Percentiles rank a stretch among this genome's conserved stretches.
These are phyloP conservation scores for Alternaria panax DNA, from an alignment of 2,329 filamentous ascomycete genomes.

Conservation along the genomic window DNA sequence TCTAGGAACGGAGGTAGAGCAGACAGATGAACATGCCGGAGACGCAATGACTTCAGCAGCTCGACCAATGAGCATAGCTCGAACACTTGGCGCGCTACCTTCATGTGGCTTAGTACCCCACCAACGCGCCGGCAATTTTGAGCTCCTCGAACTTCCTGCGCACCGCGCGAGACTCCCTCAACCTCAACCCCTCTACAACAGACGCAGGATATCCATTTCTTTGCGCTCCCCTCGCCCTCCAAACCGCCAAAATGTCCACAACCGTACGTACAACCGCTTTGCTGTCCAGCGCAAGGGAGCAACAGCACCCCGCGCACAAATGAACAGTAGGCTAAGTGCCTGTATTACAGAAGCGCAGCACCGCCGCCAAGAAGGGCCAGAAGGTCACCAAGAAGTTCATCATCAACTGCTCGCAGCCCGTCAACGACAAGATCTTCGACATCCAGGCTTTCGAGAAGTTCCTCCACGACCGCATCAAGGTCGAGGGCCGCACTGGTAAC, in stretches of 20 bases:
- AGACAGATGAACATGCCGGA: not conserved
- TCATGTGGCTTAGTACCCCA: slow-evolving; percentile 7
- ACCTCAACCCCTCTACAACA: slow-evolving; percentile 29
- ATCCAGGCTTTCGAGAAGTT: slow-evolving; percentile 99
- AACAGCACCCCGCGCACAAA: slow-evolving; percentile 35
- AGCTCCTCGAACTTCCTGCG: slow-evolving; percentile 3
- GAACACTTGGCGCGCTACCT: slow-evolving; percentile 11
- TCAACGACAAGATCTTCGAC: slow-evolving; percentile 99
- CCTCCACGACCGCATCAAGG: slow-evolving; percentile 99
- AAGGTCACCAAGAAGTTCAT: slow-evolving; percentile 96
- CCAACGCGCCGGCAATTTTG: slow-evolving; percentile 16
- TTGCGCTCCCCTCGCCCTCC: slow-evolving; percentile 66
- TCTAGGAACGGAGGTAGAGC: too few species aligned
- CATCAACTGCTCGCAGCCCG: slow-evolving; percentile 99
- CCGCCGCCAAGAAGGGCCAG: slow-evolving; percentile 59
- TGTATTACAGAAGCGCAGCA: slow-evolving; percentile 63
- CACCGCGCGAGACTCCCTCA: slow-evolving; percentile 1
- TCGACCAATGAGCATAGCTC: not conserved
- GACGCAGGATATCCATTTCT: slow-evolving; percentile 91
- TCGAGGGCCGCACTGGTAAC: slow-evolving; percentile 97
- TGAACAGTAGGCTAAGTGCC: slow-evolving; percentile 94
- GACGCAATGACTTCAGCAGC: not conserved
- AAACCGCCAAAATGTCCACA: slow-evolving; percentile 75
- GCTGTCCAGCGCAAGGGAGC: slow-evolving; percentile 72
- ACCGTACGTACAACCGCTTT: slow-evolving; percentile 96